A percentile compares a stretch with the other conserved stretches of the same genome.
Conservation (phyloP, 2,329 filamentous ascomycete species). For the Colletotrichum sp. region DNA sequence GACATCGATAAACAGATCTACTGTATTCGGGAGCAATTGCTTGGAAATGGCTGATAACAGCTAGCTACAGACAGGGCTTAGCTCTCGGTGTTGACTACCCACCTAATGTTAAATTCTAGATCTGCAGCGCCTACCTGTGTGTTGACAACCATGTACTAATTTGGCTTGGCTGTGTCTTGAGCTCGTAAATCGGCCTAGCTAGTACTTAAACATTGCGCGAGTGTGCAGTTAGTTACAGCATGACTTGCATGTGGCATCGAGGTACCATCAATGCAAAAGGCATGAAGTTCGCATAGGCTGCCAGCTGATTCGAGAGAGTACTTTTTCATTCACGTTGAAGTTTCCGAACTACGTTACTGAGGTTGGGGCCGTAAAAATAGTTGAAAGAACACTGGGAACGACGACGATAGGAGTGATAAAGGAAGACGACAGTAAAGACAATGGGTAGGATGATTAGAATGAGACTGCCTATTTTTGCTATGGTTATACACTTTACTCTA, state of each 20-base stretch:
- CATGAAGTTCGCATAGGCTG: not conserved
- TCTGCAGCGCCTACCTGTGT: not conserved
- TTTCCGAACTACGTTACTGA: not conserved
- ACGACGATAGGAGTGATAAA: not conserved
- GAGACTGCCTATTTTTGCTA: no score
- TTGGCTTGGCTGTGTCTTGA: not conserved
- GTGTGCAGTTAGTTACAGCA: not conserved
- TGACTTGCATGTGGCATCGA: not conserved
- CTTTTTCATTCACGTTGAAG: not conserved
- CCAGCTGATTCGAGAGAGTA: not conserved
- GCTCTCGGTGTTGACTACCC: not conserved
- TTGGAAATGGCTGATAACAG: not conserved
- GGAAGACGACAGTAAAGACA: not conserved
- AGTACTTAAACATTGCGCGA: not conserved
- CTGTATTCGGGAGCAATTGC: not conserved
- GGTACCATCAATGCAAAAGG: not conserved
- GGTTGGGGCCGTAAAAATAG: not conserved
- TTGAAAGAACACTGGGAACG: not conserved
- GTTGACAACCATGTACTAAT: fast-evolving
- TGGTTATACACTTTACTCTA: no score
- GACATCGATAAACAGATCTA: not conserved
- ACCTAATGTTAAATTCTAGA: not conserved
- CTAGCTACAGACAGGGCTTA: not conserved
- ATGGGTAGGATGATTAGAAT: not conserved
- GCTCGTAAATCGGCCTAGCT: not conserved